A percentile compares a stretch with the other conserved stretches of the same genome.
These are phyloP conservation scores for Dalbergia oliveri DNA, from an alignment of 306 rosid species.

Conservation along the genomic window DNA sequence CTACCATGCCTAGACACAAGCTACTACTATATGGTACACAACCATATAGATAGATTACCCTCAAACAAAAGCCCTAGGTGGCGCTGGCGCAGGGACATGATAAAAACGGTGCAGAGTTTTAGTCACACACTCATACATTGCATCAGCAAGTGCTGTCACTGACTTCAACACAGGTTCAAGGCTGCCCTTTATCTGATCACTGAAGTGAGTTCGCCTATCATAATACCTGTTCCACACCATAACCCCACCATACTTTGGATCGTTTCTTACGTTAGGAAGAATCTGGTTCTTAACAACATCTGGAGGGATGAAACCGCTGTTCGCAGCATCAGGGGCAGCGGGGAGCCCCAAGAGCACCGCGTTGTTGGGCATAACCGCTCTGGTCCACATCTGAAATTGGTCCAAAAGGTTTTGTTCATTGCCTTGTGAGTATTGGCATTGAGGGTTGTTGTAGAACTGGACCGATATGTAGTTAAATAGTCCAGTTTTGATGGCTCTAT, in stretches of 20 bases:
- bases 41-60: too few species aligned
- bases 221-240: not conserved
- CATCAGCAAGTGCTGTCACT: not conserved
- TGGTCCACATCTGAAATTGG: not conserved
- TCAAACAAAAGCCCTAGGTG: not conserved
- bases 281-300: not conserved
- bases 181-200: too few species aligned
- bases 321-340: not conserved
- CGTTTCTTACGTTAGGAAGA: not conserved
- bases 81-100: not conserved
- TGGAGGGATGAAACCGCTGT: not conserved
- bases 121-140: not conserved
- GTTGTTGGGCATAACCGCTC: not conserved
- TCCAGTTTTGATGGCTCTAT: not conserved
- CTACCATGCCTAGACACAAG: too few species aligned
- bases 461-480: too few species aligned
- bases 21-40: too few species aligned
- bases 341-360: not conserved
- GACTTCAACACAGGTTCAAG: too few species aligned
- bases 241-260: not conserved
- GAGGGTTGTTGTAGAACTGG: not conserved
- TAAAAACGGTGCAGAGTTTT: not conserved
- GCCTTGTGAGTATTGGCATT: not conserved
- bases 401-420: not conserved
- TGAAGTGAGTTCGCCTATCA: not conserved